phyloP scores from a whole-genome alignment of 2,329 filamentous ascomycete species.

The Alternaria atra region DNA sequence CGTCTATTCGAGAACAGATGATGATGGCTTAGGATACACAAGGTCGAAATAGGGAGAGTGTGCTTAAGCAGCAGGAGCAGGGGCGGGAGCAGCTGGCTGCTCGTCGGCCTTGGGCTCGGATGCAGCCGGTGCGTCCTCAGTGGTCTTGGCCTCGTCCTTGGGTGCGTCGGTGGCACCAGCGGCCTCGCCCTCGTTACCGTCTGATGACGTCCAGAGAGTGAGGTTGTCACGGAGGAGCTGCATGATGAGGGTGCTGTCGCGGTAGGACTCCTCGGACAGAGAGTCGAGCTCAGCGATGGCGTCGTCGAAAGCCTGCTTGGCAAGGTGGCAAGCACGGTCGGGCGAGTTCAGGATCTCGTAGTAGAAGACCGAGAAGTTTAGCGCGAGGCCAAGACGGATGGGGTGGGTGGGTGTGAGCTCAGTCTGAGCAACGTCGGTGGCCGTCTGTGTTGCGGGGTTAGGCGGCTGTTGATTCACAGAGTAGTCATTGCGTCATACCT shows the following conservation, averaged over 20 bases:
- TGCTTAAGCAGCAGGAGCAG: constrained; percentile 47
- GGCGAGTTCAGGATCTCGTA: constrained; percentile 99
- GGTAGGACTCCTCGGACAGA: constrained; percentile 96
- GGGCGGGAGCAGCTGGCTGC: constrained; percentile 40
- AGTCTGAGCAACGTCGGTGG: constrained; percentile 97
- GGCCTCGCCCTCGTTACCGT: constrained; percentile 79
- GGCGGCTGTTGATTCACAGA: constrained; percentile 22
- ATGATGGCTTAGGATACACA: constrained; percentile 45
- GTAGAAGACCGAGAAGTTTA: constrained; percentile 99
- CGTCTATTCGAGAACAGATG: constrained; percentile 45
- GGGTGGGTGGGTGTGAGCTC: constrained; percentile 97
- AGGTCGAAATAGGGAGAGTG: constrained; percentile 42
- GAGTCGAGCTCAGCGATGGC: constrained; percentile 99
- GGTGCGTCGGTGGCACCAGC: constrained; percentile 65
- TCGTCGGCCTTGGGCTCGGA: constrained; percentile 45
- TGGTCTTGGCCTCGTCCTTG: constrained; percentile 70
- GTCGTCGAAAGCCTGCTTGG: constrained; percentile 99
- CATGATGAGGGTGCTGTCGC: constrained; percentile 99
- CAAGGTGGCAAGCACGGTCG: constrained; percentile 95
- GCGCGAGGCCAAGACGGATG: constrained; percentile 94
- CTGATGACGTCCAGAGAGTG: constrained; percentile 96
- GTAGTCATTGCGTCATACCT: constrained; percentile 68
- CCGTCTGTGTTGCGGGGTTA: constrained; percentile 69
- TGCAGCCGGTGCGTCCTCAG: constrained; percentile 58
- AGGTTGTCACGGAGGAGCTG: constrained; percentile 98